These are phyloP conservation scores for Petrea volubilis DNA, from an alignment of 257 asterid genomes.

Conservation along the genomic window DNA sequence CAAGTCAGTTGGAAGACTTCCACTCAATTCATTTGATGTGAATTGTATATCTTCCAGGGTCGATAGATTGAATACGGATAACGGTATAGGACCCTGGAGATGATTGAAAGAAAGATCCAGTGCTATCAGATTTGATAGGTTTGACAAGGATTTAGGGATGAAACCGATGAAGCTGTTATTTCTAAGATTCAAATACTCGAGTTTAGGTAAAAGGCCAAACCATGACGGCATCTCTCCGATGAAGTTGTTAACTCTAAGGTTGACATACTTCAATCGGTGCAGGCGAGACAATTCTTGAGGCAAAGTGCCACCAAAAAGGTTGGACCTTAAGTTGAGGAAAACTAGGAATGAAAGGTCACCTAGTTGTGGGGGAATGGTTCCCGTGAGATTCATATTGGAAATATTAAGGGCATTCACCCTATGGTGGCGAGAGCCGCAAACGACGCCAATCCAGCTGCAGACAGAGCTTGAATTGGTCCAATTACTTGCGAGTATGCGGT, in stretches of 20 bases:
- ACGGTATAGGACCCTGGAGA: slow-evolving; percentile 18
- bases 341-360: slow-evolving; percentile 29
- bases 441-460: slow-evolving; percentile 27
- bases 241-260: background rate
- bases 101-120: background rate
- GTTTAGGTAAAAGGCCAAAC: slow-evolving; percentile 5
- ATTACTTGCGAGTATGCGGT: background rate
- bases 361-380: slow-evolving; percentile 21
- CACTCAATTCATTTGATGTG: background rate
- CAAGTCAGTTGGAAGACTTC: slow-evolving; percentile 6
- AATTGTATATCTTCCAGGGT: background rate
- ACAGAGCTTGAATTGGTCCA: slow-evolving; percentile 10
- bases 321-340: slow-evolving; percentile 3
- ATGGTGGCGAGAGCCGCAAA: no score
- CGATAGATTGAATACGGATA: slow-evolving; percentile 7
- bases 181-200: no score
- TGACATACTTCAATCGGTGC: background rate
- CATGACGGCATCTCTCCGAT: slow-evolving; percentile 16
- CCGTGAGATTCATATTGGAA: no score
- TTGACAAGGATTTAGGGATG: background rate
- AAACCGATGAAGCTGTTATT: no score
- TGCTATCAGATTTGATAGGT: background rate
- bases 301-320: background rate
- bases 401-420: no score
- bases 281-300: slow-evolving; percentile 2